phyloP scores from a whole-genome alignment of 768 basidiomycete species.

The Gymnopilus dilepis region DNA sequence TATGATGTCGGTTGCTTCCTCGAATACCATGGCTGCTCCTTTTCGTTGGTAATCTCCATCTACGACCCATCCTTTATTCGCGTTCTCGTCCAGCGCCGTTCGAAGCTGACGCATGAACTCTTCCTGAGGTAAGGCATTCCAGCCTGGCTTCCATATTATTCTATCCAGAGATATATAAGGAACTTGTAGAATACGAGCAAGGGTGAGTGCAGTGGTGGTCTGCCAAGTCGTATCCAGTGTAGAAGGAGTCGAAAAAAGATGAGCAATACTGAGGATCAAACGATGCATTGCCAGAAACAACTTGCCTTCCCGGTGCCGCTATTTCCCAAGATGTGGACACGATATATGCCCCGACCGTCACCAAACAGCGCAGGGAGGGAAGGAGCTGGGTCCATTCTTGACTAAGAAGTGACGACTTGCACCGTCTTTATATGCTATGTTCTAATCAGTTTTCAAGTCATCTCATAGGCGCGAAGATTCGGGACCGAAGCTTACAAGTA shows the following conservation, averaged over 20 bases:
- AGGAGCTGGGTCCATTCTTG: too few species aligned
- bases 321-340: neutral
- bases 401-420: too few species aligned
- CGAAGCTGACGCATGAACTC: conserved; percentile 36
- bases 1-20: conserved; percentile 55
- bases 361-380: neutral
- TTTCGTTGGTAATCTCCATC: conserved; percentile 50
- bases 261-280: too few species aligned
- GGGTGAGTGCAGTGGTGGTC: conserved; percentile 51
- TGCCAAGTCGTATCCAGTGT: conserved; percentile 31
- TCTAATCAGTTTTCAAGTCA: too few species aligned
- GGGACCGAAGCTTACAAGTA: too few species aligned
- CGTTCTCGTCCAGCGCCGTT: conserved; percentile 29
- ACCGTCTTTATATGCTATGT: too few species aligned
- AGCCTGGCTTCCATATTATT: conserved; percentile 56
- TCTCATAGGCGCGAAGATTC: too few species aligned
- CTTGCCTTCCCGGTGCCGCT: conserved; percentile 14
- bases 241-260: too few species aligned
- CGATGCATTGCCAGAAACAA: too few species aligned
- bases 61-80: conserved; percentile 53
- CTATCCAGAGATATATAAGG: conserved; percentile 53
- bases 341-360: neutral
- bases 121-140: conserved; percentile 38
- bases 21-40: conserved; percentile 38
- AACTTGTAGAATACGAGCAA: conserved; percentile 49